Evolutionary conservation across 331 rosid genomes (phyloP).

Genomic region (Phaseolus coccineus): DNA sequence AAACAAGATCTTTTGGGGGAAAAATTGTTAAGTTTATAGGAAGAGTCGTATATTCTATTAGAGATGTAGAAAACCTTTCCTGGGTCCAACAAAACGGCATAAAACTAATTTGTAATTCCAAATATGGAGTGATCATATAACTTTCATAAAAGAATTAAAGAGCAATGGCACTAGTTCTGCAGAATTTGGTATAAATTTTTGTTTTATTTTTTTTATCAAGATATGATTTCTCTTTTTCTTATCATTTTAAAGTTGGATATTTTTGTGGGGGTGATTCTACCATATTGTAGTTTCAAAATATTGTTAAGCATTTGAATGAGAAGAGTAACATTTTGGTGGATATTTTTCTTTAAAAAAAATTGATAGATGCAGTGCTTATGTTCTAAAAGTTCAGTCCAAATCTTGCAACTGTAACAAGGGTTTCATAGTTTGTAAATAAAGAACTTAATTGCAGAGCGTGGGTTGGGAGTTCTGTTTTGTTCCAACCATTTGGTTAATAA

Average conservation of each 20-base stretch:
- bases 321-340: slow-evolving; percentile 1
- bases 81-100: neutral
- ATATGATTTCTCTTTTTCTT: neutral
- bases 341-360: no score
- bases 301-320: slow-evolving; percentile 1
- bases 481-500: slow-evolving; percentile 16
- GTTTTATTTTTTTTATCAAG: neutral
- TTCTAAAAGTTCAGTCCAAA: neutral
- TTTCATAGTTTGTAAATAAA: neutral
- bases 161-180: neutral
- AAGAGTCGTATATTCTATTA: neutral
- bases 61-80: neutral
- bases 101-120: neutral
- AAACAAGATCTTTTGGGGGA: neutral
- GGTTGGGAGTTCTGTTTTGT: neutral
- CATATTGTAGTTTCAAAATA: neutral
- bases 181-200: slow-evolving; percentile 16
- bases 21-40: neutral
- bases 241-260: neutral
- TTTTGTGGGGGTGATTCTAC: neutral
- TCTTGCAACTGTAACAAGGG: neutral
- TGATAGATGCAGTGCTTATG: no score
- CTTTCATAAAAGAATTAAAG: slow-evolving; percentile 8
- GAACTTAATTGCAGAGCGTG: slow-evolving; percentile 1
- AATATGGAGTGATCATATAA: slow-evolving; percentile 18